Conservation (phyloP, 768 basidiomycete genomes). For the Lentinula sp. region DNA sequence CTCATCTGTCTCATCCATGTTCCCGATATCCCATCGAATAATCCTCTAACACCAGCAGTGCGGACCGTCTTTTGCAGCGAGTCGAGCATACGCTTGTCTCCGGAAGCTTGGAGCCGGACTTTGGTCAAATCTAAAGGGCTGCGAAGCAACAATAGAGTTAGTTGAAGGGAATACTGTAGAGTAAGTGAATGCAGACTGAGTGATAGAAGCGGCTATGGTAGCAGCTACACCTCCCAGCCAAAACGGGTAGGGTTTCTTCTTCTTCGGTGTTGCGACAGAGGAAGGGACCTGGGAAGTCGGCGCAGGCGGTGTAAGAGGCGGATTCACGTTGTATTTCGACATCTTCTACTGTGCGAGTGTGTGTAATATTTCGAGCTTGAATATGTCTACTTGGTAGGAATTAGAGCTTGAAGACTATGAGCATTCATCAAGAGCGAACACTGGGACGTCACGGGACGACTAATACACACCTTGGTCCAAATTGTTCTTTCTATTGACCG, state of each 20-base stretch:
- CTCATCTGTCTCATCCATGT: constrained; percentile 92
- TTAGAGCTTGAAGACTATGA: no score
- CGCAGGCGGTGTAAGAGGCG: no score
- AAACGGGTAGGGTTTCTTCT: constrained; percentile 77
- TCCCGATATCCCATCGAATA: constrained; percentile 56
- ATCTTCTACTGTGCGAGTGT: no score
- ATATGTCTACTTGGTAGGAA: no score
- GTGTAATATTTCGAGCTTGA: no score
- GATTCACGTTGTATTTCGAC: no score
- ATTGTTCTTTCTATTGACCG: no score
- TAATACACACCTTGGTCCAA: no score
- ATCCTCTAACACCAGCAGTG: constrained; percentile 54
- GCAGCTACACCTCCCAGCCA: constrained; percentile 85
- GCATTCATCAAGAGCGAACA: no score
- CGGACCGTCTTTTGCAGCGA: constrained; percentile 77
- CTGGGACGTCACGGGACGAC: no score
- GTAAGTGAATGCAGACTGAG: constrained; percentile 49
- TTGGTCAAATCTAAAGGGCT: constrained; percentile 88
- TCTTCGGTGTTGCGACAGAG: not conserved
- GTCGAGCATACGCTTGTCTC: constrained; percentile 86
- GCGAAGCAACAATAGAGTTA: not conserved
- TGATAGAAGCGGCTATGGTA: constrained; percentile 84
- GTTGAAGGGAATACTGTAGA: not conserved
- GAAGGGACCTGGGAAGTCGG: no score
- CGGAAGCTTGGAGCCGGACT: constrained; percentile 86